These are phyloP conservation scores for Hypoxylon sp. DNA, from an alignment of 2,329 filamentous ascomycete species.

Conservation along the genomic window DNA sequence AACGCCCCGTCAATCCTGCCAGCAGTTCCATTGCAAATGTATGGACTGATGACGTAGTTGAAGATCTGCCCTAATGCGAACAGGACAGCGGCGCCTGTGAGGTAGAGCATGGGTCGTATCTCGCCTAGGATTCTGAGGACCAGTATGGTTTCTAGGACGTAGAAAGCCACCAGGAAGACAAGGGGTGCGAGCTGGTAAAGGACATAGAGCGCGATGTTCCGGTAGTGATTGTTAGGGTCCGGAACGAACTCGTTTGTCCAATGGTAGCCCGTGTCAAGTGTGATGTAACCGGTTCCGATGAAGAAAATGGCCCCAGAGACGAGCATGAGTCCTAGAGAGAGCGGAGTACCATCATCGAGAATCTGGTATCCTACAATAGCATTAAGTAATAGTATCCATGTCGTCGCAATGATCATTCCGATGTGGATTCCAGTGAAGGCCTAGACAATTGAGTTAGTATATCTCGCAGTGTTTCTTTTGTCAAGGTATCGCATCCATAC, in stretches of 20 bases:
- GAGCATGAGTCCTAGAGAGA: constrained; percentile 83
- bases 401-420: constrained; percentile 87
- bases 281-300: constrained; percentile 94
- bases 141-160: constrained; percentile 84
- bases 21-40: constrained; percentile 86
- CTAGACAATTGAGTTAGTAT: constrained; percentile 59
- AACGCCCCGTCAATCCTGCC: constrained; percentile 94
- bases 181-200: constrained; percentile 92
- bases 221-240: constrained; percentile 72
- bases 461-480: constrained; percentile 2
- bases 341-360: constrained; percentile 89
- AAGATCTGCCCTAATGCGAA: constrained; percentile 96
- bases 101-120: constrained; percentile 91
- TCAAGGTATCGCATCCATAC: constrained; percentile 72
- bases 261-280: constrained; percentile 89
- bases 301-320: constrained; percentile 80
- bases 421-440: constrained; percentile 92
- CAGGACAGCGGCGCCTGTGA: constrained; percentile 79
- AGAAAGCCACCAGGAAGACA: constrained; percentile 90
- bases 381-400: constrained; percentile 93
- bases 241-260: constrained; percentile 85
- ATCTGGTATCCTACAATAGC: constrained; percentile 93
- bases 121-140: constrained; percentile 91
- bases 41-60: constrained; percentile 92
- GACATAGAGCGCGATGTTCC: constrained; percentile 90